phyloP scores from a whole-genome alignment of 169 alveolate species.

The Cryptosporidium canis region DNA sequence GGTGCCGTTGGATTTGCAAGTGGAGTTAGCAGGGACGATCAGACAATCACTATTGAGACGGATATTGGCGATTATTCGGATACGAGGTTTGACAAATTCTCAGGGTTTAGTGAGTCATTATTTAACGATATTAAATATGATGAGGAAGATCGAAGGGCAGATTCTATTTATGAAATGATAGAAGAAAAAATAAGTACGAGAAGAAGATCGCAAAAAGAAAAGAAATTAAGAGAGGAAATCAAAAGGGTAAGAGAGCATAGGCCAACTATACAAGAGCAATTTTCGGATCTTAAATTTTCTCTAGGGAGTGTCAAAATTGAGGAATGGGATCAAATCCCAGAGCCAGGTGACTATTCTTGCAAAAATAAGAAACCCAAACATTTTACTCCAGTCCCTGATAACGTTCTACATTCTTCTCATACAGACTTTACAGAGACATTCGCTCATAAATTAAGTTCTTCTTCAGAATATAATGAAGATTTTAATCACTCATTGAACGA shows the following conservation, averaged over 20 bases:
- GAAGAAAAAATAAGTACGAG: constrained; percentile 91
- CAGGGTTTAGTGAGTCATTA: constrained; percentile 90
- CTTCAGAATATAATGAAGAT: constrained; percentile 35
- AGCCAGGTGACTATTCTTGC: constrained; percentile 89
- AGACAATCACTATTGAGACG: constrained; percentile 80
- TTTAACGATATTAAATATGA: constrained; percentile 88
- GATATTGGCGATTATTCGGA: constrained; percentile 90
- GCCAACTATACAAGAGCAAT: constrained; percentile 82
- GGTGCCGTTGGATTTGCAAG: constrained; percentile 98
- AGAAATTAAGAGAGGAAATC: constrained; percentile 86
- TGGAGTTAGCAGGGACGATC: constrained; percentile 96
- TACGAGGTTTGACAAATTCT: constrained; percentile 91
- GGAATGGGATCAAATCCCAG: constrained; percentile 98
- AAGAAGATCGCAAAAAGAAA: constrained; percentile 88
- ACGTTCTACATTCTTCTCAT: constrained; percentile 80
- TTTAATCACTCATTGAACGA: constrained; percentile 80
- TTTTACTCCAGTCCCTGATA: constrained; percentile 92
- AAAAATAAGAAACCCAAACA: constrained; percentile 88
- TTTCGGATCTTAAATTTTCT: constrained; percentile 80
- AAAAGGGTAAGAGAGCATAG: constrained; percentile 87
- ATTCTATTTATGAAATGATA: constrained; percentile 87
- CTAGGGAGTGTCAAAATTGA: constrained; percentile 86
- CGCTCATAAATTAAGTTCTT: constrained; percentile 56
- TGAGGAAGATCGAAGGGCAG: constrained; percentile 94
- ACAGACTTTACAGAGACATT: constrained; percentile 42